Conservation (phyloP, 169 alveolate species). For the Theileria parva region DNA sequence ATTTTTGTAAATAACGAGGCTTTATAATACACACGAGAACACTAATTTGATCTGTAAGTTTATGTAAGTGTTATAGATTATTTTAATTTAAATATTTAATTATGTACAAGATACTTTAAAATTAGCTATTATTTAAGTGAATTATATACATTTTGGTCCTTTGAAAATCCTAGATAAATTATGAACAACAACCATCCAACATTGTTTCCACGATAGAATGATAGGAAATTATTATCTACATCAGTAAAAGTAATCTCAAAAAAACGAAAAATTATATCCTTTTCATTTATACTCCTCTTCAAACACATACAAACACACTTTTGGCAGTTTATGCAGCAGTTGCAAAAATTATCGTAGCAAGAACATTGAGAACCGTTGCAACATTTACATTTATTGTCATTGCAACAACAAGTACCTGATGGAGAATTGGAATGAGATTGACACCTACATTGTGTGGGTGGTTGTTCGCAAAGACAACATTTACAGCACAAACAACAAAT, state of each 20-base stretch:
- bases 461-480: not conserved
- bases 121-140: not conserved
- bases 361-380: not conserved
- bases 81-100: no score
- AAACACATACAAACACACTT: not conserved
- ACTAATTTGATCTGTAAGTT: not conserved
- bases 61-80: not conserved
- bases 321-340: not conserved
- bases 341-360: not conserved
- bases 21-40: not conserved
- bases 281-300: not conserved
- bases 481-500: not conserved
- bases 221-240: not conserved
- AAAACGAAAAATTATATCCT: not conserved
- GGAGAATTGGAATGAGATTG: no score
- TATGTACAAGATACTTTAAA: not conserved
- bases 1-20: constrained; percentile 17
- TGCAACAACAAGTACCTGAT: not conserved
- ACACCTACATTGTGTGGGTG: not conserved
- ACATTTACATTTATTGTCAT: not conserved
- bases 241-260: not conserved
- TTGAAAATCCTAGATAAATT: not conserved
- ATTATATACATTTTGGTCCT: not conserved
- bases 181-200: constrained; percentile 6
- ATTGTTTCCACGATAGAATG: not conserved